Percentiles rank a stretch among this genome's conserved stretches.
Evolutionary conservation across 345 rosid genomes (phyloP).

Genomic region (Eucalyptus fibrosa): DNA sequence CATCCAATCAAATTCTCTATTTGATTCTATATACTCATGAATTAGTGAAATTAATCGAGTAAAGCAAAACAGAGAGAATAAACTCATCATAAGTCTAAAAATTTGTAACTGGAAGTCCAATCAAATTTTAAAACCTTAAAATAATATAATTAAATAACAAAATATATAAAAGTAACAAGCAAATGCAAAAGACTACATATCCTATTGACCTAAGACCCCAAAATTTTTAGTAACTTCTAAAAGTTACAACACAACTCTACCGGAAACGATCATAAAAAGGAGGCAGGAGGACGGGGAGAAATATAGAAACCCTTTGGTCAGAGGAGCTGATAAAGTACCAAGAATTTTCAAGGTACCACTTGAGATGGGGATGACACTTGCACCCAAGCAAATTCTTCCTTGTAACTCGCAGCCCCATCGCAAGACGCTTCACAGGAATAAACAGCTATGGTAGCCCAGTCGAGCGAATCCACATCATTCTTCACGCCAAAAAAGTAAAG

Average conservation of each 20-base stretch:
- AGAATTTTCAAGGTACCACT: background rate
- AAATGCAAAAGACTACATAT: background rate
- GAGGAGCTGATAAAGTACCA: background rate
- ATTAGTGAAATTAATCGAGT: background rate
- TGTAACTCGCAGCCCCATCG: conserved; percentile 38
- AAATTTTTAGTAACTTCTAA: background rate
- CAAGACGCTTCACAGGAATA: conserved; percentile 77
- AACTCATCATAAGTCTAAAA: background rate
- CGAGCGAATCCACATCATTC: conserved; percentile 66
- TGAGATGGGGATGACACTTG: conserved; percentile 29
- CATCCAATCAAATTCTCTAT: background rate
- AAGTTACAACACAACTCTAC: background rate
- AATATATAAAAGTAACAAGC: background rate
- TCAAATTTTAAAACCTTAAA: background rate
- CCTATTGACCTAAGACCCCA: background rate
- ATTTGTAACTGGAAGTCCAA: background rate
- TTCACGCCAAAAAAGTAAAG: conserved; percentile 59
- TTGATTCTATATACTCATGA: background rate
- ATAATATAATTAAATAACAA: background rate
- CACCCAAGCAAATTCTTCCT: conserved; percentile 82
- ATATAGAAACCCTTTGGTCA: background rate
- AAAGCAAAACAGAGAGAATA: background rate
- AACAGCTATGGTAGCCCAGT: conserved; percentile 67
- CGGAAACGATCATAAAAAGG: background rate
- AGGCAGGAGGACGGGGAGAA: background rate